A percentile compares a stretch with the other conserved stretches of the same genome.
phyloP scores from a whole-genome alignment of 1,284 basidiomycete species.

The Moniliella sp. region DNA sequence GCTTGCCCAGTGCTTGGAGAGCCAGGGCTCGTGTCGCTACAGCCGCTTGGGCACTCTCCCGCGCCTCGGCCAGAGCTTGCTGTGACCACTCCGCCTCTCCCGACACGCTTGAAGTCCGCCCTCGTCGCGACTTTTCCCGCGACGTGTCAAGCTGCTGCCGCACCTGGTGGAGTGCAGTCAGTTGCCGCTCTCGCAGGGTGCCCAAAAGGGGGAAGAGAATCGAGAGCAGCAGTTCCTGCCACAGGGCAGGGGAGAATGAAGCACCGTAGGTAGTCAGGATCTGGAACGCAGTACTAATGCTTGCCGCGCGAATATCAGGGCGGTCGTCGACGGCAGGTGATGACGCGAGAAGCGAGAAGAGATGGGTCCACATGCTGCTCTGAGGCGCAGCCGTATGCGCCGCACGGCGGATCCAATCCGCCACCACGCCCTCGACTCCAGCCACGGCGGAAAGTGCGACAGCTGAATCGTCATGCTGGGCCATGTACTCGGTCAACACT shows the following conservation, averaged over 20 bases:
- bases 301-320: constrained; percentile 69
- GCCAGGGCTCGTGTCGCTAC: background rate
- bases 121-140: background rate
- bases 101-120: constrained; percentile 48
- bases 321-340: constrained; percentile 61
- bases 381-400: constrained; percentile 1
- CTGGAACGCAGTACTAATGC: constrained; percentile 81
- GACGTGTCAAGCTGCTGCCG: constrained; percentile 2
- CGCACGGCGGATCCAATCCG: constrained; percentile 17
- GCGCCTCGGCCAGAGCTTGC: constrained; percentile 6
- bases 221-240: constrained; percentile 44
- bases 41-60: background rate
- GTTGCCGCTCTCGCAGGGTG: constrained; percentile 41
- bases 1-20: background rate
- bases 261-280: constrained; percentile 78
- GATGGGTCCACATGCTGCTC: constrained; percentile 52
- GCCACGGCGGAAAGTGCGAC: constrained; percentile 54
- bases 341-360: constrained; percentile 57
- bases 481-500: constrained; percentile 69
- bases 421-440: constrained; percentile 25
- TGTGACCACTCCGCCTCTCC: constrained; percentile 51
- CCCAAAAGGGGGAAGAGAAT: constrained; percentile 72
- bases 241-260: constrained; percentile 53
- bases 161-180: constrained; percentile 34
- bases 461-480: constrained; percentile 69